Evolutionary conservation across 208 protist genomes (phyloP).

Genomic region (Balamuthia mandrillaris): DNA sequence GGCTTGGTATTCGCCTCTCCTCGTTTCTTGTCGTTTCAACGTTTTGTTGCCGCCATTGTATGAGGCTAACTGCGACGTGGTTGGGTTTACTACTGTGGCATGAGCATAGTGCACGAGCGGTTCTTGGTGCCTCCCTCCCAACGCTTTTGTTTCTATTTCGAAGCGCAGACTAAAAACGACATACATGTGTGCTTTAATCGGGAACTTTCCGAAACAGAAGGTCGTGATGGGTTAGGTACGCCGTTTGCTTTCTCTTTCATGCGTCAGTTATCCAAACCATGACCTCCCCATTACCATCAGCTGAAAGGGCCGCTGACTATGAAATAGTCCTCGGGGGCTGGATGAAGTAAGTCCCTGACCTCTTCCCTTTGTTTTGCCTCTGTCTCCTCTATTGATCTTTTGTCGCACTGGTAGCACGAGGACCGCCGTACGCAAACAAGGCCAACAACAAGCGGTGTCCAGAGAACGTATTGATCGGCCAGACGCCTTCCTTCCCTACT

Average conservation of each 20-base stretch:
- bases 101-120: not conserved
- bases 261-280: too few species aligned
- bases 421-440: not conserved
- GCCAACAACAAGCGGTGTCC: constrained; percentile 1
- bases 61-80: not conserved
- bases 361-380: too few species aligned
- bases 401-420: not conserved
- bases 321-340: not conserved
- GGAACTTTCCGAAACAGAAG: not conserved
- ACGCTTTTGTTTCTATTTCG: constrained; percentile 9
- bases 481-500: constrained; percentile 1
- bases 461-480: not conserved
- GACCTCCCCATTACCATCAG: too few species aligned
- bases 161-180: constrained; percentile 12
- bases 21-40: not conserved
- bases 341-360: too few species aligned
- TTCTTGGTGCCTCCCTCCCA: not conserved
- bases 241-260: too few species aligned
- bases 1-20: not conserved
- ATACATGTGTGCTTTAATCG: constrained; percentile 28
- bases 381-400: not conserved
- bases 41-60: not conserved
- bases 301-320: constrained; percentile 2
- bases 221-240: not conserved
- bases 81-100: not conserved